Base-by-base conservation (phyloP, 257 asterid species). In the Ocimum tenuiflorum region DNA sequence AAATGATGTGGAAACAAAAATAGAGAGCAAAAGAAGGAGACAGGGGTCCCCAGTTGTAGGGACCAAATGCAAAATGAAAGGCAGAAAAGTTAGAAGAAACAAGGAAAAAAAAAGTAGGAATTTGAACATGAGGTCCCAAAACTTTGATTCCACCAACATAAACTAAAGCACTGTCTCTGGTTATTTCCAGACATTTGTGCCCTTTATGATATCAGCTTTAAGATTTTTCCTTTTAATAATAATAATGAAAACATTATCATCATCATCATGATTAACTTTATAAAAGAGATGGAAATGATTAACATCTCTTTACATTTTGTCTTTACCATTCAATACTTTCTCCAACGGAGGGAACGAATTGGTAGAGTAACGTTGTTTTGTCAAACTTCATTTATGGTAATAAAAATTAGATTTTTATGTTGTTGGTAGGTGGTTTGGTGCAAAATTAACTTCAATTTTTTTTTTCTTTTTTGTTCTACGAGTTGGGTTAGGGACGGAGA, bases 1-100 rank as follows among this genome's bases (percentile, higher is more conserved):
- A 27, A 27, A 27, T 4, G 3, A 27, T 4, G 31, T 27, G 31
- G 31, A 27, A 27, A 27, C 4, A 27, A 27, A 27, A 27, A 27
- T 4, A 27, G 36, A 31, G 29, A 39, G 61, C 63, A 57, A 63
- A 73, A 58, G 73, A 23, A 55, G 79, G 31, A 68, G 81, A 75
- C 83, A 78, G 55, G 64, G 81, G 79, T 76, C 81, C 81, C 75
- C 14, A 46, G 39, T 4, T 70, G 73, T 75, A 29, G 71, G 69
- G 51, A 18, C 70, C 15, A 45, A 64, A 64, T 57, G 42, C 38
- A 58, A 59, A 52, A 46, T 61, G 62, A 65, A 69, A 73, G 57
- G 61, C 68, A 56, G 27, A 39, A 70, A 68, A 29, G 62, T n/a
- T 33, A 59, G 31, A 27, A 27, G 4, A 27, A 27, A 27, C 31